These are phyloP conservation scores for Blastobotrys parvus DNA, from an alignment of 805 yeast genomes.

Conservation along the genomic window DNA sequence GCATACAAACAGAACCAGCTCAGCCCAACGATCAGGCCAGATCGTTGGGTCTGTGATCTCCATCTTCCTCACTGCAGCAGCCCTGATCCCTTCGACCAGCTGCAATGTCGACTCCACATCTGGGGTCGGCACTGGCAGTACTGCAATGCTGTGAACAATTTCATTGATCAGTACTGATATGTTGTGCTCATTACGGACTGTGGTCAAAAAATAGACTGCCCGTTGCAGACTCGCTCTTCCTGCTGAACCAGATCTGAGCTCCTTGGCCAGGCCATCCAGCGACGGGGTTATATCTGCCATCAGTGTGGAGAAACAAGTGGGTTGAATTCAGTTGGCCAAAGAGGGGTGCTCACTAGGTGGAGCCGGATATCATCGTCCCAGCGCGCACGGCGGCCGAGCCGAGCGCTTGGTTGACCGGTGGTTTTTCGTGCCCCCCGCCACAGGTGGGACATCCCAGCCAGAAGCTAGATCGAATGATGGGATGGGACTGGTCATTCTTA, in stretches of 20 bases:
- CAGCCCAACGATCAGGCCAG: constrained; percentile 14
- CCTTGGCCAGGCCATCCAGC: constrained; percentile 9
- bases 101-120: constrained; percentile 4
- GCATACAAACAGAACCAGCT: constrained; percentile 8
- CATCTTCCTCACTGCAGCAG: constrained; percentile 17
- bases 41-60: constrained; percentile 21
- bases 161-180: constrained; percentile 15
- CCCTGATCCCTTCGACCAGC: constrained; percentile 19
- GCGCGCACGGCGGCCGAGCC: too few species aligned
- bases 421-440: too few species aligned
- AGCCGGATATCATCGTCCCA: too few species aligned
- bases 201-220: constrained; percentile 16
- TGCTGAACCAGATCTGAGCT: constrained; percentile 4
- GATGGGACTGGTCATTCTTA: too few species aligned
- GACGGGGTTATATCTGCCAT: constrained; percentile 4
- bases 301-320: too few species aligned
- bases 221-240: constrained; percentile 4
- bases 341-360: too few species aligned
- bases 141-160: constrained; percentile 14
- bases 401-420: too few species aligned
- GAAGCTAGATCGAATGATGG: too few species aligned
- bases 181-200: constrained; percentile 20
- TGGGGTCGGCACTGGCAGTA: constrained; percentile 8
- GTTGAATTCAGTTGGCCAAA: too few species aligned
- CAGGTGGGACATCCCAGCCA: too few species aligned